Conservation (phyloP, 805 yeast species). For the Pichia occidentalis region DNA sequence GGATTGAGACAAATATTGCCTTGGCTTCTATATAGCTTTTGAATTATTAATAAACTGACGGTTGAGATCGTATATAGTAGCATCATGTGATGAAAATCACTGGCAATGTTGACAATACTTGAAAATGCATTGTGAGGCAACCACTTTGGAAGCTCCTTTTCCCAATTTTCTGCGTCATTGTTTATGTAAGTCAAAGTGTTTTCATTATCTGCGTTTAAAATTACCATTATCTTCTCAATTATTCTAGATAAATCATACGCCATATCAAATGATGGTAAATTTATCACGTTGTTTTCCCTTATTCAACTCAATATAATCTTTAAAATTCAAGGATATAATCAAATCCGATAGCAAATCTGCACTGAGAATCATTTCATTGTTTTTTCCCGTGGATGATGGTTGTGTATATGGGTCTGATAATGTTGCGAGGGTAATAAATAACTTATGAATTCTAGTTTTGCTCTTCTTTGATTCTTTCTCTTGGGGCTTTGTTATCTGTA, state of each 20-base stretch:
- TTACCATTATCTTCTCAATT: conserved; percentile 31
- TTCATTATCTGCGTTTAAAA: conserved; percentile 40
- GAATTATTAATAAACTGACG: conserved; percentile 37
- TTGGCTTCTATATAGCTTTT: conserved; percentile 33
- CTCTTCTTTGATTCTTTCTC: conserved; percentile 8
- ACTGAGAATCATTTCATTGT: conserved; percentile 43
- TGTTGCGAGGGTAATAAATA: conserved; percentile 29
- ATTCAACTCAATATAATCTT: conserved; percentile 16
- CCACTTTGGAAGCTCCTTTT: conserved; percentile 30
- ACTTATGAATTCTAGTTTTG: conserved; percentile 15
- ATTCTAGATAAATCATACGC: conserved; percentile 30
- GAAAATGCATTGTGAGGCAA: conserved; percentile 30
- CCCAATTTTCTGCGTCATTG: conserved; percentile 35
- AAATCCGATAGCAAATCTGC: conserved; percentile 49
- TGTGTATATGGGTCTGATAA: conserved; percentile 62
- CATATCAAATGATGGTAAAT: conserved; percentile 31
- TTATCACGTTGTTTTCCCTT: conserved; percentile 21
- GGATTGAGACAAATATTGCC: conserved; percentile 47
- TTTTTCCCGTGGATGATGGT: conserved; percentile 52
- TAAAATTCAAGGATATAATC: conserved; percentile 37
- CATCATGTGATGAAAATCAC: conserved; percentile 34
- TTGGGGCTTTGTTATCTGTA: conserved; percentile 23
- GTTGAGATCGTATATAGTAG: conserved; percentile 40
- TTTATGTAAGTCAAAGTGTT: conserved; percentile 33
- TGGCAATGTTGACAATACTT: conserved; percentile 18